phyloP scores from a whole-genome alignment of 2,329 filamentous ascomycete species.

The Ceratocystiopsis brevicomis region DNA sequence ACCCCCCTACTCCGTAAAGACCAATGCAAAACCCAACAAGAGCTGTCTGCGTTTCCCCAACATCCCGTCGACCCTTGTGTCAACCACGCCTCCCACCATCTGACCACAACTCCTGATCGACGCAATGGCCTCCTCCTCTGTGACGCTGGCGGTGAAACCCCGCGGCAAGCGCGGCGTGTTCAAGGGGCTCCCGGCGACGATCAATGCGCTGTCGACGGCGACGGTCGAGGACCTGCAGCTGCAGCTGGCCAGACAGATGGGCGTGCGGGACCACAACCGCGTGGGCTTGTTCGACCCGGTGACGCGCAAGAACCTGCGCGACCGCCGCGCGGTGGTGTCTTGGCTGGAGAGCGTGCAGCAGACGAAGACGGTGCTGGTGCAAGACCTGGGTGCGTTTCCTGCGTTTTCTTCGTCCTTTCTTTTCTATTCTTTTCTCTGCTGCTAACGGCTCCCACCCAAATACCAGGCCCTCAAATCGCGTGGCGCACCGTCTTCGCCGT shows the following conservation, averaged over 20 bases:
- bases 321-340: constrained; percentile 34
- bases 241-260: constrained; percentile 29
- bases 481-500: constrained; percentile 91
- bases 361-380: constrained; percentile 53
- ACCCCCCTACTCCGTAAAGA: too few species aligned
- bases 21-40: too few species aligned
- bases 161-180: constrained; percentile 30
- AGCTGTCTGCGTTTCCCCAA: background rate
- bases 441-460: too few species aligned
- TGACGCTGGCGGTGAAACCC: constrained; percentile 25
- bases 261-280: constrained; percentile 38
- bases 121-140: background rate
- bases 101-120: too few species aligned
- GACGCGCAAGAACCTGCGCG: constrained; percentile 43
- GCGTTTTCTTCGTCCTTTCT: background rate
- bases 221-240: constrained; percentile 43
- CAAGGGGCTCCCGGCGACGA: constrained; percentile 31
- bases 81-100: too few species aligned
- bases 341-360: constrained; percentile 29
- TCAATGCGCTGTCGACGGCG: constrained; percentile 29
- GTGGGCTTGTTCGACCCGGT: constrained; percentile 42
- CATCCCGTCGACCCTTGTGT: too few species aligned
- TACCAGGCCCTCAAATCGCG: constrained; percentile 60
- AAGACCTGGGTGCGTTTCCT: constrained; percentile 60
- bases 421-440: background rate